phyloP scores from a whole-genome alignment of 345 rosid species.

The Balakata baccata region DNA sequence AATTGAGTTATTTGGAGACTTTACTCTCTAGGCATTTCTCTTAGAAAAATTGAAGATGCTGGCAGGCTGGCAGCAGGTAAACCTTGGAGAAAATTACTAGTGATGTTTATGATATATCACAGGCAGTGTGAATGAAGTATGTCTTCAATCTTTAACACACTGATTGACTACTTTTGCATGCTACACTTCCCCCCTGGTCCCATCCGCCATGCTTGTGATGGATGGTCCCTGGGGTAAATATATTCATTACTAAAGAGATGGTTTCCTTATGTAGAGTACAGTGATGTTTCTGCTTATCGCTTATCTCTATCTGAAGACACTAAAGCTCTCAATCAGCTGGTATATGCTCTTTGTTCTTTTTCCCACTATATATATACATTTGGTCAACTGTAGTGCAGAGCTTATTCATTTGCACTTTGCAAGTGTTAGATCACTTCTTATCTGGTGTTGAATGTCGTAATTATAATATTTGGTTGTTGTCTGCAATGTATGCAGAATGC shows the following conservation, averaged over 20 bases:
- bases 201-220: not conserved
- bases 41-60: not conserved
- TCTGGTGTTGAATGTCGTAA: not conserved
- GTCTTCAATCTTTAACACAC: not conserved
- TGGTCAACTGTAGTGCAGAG: conserved; percentile 7
- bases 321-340: conserved; percentile 97
- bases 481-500: conserved; percentile 55
- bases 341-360: conserved; percentile 26
- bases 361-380: not conserved
- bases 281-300: conserved; percentile 87
- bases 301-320: conserved; percentile 96
- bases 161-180: not conserved
- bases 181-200: not conserved
- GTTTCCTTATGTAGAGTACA: conserved; percentile 56
- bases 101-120: not conserved
- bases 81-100: not conserved
- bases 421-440: not conserved
- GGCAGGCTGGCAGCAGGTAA: not conserved
- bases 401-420: not conserved
- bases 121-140: not conserved
- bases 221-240: not conserved
- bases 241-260: not conserved
- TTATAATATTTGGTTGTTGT: not conserved
- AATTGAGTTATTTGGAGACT: not conserved
- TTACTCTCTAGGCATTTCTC: not conserved